Percentiles rank a stretch among this genome's conserved stretches.
These are phyloP conservation scores for Geranium brycei DNA, from an alignment of 345 rosid species.

Conservation along the genomic window DNA sequence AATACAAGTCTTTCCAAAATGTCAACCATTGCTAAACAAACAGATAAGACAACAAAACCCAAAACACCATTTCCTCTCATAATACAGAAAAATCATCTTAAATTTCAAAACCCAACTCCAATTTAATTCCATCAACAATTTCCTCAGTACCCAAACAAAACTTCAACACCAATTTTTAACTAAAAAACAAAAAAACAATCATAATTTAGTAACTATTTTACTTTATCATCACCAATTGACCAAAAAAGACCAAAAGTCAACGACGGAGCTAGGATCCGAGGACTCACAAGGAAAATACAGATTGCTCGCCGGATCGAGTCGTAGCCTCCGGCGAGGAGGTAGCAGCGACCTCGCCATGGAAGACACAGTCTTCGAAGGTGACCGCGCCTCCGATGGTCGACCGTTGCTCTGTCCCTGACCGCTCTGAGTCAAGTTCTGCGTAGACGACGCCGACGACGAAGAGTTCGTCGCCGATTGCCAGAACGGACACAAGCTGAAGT, in stretches of 20 bases:
- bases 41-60: background rate
- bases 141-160: background rate
- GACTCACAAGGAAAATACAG: constrained; percentile 78
- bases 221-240: background rate
- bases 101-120: background rate
- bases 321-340: constrained; percentile 79
- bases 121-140: background rate
- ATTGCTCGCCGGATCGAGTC: constrained; percentile 67
- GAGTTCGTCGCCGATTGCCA: constrained; percentile 41
- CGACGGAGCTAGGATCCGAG: constrained; percentile 5
- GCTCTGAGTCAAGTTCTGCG: constrained; percentile 21
- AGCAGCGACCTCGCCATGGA: constrained; percentile 79
- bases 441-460: constrained; percentile 46
- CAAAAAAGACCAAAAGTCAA: constrained; percentile 19
- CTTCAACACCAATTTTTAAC: background rate
- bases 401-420: constrained; percentile 7
- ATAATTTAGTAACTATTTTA: too few relatives aligned
- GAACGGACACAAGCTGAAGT: constrained; percentile 56
- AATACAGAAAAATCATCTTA: background rate
- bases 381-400: constrained; percentile 18
- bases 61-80: background rate
- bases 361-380: constrained; percentile 41
- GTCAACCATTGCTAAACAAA: background rate
- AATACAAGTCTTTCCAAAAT: background rate
- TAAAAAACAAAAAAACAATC: background rate